Conservation (phyloP, 768 basidiomycete genomes). For the Amanita subjunquillea region DNA sequence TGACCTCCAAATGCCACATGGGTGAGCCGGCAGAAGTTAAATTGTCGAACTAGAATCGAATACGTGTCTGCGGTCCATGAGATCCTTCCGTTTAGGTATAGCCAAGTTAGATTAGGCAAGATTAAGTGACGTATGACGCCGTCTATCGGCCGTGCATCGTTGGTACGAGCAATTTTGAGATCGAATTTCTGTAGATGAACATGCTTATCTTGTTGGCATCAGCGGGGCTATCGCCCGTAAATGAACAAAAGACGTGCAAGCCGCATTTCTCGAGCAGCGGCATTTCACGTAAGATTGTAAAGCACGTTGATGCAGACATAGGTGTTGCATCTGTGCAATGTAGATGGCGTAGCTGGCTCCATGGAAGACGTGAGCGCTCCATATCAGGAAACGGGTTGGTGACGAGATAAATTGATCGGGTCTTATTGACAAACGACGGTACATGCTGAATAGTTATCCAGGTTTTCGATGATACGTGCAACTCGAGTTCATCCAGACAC, state of each 20-base stretch:
- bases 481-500: background rate
- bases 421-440: background rate
- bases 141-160: background rate
- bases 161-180: background rate
- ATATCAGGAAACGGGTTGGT: background rate
- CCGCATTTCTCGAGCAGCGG: background rate
- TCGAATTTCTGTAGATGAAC: background rate
- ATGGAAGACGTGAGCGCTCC: background rate
- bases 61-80: background rate
- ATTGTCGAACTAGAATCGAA: background rate
- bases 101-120: background rate
- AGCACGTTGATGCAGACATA: background rate
- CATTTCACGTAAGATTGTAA: background rate
- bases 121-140: background rate
- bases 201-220: background rate
- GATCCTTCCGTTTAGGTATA: background rate
- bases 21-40: background rate
- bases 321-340: background rate
- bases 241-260: background rate
- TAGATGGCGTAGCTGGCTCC: background rate
- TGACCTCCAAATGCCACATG: background rate
- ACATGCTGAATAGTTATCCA: background rate
- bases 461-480: background rate
- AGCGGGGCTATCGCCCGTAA: background rate
- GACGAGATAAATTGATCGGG: background rate